Percentiles rank a stretch among this genome's conserved stretches.
Conservation (phyloP, 2,329 filamentous ascomycete genomes). For the Diplocarpon mali region DNA sequence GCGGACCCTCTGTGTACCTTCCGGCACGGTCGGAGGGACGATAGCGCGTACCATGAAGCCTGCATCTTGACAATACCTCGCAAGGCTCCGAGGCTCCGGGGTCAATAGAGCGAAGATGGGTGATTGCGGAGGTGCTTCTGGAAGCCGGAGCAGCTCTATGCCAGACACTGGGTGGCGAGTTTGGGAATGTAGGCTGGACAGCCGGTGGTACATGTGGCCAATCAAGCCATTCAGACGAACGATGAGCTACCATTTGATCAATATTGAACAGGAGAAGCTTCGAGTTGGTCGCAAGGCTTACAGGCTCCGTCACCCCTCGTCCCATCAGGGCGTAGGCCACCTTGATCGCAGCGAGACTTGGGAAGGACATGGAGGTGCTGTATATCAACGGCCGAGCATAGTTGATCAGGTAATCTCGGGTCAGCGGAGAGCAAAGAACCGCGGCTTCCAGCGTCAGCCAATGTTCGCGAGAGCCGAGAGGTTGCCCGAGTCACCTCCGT, state of each 20-base stretch:
- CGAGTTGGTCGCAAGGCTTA: slow-evolving; percentile 20
- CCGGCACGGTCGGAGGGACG: slow-evolving; percentile 56
- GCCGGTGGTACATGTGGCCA: slow-evolving; percentile 32
- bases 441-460: slow-evolving; percentile 29
- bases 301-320: slow-evolving; percentile 35
- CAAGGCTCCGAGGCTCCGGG: slow-evolving; percentile 44
- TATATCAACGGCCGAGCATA: slow-evolving; percentile 31
- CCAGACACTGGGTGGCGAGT: slow-evolving; percentile 7
- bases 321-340: slow-evolving; percentile 37
- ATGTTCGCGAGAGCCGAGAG: slow-evolving; percentile 10
- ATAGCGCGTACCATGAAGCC: slow-evolving; percentile 55
- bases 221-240: slow-evolving; percentile 36
- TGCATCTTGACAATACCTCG: slow-evolving; percentile 44
- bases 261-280: background rate
- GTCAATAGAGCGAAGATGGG: slow-evolving; percentile 57
- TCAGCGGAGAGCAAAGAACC: slow-evolving; percentile 14
- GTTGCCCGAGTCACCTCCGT: slow-evolving; percentile 25
- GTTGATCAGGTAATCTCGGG: slow-evolving; percentile 20
- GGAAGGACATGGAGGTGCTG: slow-evolving; percentile 32
- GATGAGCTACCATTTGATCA: slow-evolving; percentile 24
- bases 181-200: slow-evolving; percentile 29
- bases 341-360: slow-evolving; percentile 31
- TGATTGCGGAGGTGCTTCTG: slow-evolving; percentile 35
- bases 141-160: slow-evolving; percentile 15
- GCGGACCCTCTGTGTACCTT: slow-evolving; percentile 50